Conservation (phyloP, 352 stramenopile species). For the Phytopythium helicoides region DNA sequence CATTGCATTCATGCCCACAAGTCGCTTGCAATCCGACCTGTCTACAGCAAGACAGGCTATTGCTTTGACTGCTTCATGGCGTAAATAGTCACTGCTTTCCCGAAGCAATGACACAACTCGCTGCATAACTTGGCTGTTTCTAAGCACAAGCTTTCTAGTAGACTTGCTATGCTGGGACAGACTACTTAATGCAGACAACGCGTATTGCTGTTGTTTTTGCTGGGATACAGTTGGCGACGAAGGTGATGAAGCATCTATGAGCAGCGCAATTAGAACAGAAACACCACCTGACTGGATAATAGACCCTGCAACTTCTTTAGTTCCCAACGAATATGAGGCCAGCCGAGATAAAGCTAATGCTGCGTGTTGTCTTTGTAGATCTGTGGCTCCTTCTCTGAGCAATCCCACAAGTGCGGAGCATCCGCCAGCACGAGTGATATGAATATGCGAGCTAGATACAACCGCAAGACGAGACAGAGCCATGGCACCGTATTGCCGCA, state of each 20-base stretch:
- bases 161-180: background rate
- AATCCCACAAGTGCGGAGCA: background rate
- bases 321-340: background rate
- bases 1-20: background rate
- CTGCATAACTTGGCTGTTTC: background rate
- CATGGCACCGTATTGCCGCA: background rate
- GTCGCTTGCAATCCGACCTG: background rate
- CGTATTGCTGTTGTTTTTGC: constrained; percentile 1
- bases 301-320: background rate
- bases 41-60: background rate
- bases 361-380: background rate
- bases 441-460: background rate
- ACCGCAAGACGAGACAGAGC: background rate
- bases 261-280: background rate
- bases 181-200: background rate
- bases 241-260: no score
- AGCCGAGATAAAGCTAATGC: background rate
- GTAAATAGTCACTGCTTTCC: background rate
- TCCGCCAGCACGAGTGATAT: background rate
- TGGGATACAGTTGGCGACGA: background rate
- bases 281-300: background rate
- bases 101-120: background rate
- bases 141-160: background rate
- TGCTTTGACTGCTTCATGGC: background rate
- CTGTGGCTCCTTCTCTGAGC: background rate